Percentiles rank a stretch among this genome's conserved stretches.
Evolutionary conservation across 768 basidiomycete genomes (phyloP).

Genomic region (Mycena chlorophos): DNA sequence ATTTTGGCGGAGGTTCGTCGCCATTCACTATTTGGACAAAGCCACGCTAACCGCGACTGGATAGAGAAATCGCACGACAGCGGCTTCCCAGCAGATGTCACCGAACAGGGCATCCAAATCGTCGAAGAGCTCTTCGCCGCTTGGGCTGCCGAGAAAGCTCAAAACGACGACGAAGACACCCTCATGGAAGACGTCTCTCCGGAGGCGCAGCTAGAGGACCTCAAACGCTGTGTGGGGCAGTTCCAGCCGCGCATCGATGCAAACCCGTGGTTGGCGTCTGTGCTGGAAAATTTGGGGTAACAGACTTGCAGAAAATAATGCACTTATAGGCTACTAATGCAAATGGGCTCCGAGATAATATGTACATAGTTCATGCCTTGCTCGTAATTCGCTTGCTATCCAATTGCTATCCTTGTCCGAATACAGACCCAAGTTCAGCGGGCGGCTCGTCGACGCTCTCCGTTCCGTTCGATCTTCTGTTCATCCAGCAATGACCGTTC

Average conservation of each 20-base stretch:
- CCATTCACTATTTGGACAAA: neutral
- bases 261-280: constrained; percentile 74
- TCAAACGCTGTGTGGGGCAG: constrained; percentile 64
- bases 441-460: too few species aligned
- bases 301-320: neutral
- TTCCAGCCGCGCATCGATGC: constrained; percentile 70
- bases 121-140: constrained; percentile 74
- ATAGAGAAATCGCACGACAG: constrained; percentile 35
- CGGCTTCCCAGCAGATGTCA: constrained; percentile 56
- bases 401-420: too few species aligned
- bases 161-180: constrained; percentile 50
- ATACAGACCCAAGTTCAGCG: too few species aligned
- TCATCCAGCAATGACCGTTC: too few species aligned
- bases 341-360: neutral
- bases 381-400: too few species aligned
- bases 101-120: constrained; percentile 77
- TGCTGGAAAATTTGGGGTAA: constrained; percentile 36
- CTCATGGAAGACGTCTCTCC: constrained; percentile 40
- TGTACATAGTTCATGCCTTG: too few species aligned
- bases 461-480: too few species aligned
- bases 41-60: neutral
- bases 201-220: constrained; percentile 48
- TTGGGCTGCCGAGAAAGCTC: constrained; percentile 51
- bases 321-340: neutral
- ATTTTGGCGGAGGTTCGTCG: constrained; percentile 60